Percentiles rank a stretch among this genome's conserved stretches.
These are phyloP conservation scores for Saksenaea oblongispora DNA, from an alignment of 371 early-diverging fungal genomes.

Conservation along the genomic window DNA sequence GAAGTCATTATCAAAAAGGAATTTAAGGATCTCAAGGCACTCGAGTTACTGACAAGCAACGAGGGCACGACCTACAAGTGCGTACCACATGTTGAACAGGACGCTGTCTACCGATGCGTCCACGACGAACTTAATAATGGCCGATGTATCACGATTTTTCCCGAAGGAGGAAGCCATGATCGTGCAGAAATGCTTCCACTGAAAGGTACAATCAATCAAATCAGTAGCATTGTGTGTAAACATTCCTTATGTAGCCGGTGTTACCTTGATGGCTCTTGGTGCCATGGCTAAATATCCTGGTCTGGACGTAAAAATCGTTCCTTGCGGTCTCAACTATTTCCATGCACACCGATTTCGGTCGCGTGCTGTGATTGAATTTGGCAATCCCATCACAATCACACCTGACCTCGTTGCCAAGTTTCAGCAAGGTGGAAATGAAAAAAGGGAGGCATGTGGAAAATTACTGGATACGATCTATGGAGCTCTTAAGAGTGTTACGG, in stretches of 20 bases:
- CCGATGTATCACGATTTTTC: conserved; percentile 95
- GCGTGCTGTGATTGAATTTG: conserved; percentile 95
- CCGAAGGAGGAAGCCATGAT: conserved; percentile 98
- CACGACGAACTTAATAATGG: conserved; percentile 77
- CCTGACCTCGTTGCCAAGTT: conserved; percentile 82
- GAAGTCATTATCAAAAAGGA: conserved; percentile 62
- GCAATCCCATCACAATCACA: conserved; percentile 83
- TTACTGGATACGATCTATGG: conserved; percentile 81
- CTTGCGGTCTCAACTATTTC: conserved; percentile 93
- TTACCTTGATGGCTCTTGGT: conserved; percentile 91
- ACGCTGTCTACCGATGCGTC: conserved; percentile 81
- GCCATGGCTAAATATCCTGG: conserved; percentile 91
- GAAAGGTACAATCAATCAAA: conserved; percentile 58
- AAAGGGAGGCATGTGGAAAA: conserved; percentile 78
- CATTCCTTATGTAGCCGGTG: conserved; percentile 58
- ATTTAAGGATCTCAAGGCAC: conserved; percentile 67
- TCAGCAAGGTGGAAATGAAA: conserved; percentile 79
- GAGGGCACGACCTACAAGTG: conserved; percentile 76
- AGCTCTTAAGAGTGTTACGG: conserved; percentile 84
- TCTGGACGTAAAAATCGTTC: conserved; percentile 91
- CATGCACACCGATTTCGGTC: conserved; percentile 96
- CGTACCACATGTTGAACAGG: conserved; percentile 89
- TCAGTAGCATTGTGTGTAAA: not conserved
- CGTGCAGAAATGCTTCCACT: conserved; percentile 93
- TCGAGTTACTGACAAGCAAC: conserved; percentile 57